These are phyloP conservation scores for Colletotrichum eremochloae DNA, from an alignment of 2,329 filamentous ascomycete genomes.

Conservation along the genomic window DNA sequence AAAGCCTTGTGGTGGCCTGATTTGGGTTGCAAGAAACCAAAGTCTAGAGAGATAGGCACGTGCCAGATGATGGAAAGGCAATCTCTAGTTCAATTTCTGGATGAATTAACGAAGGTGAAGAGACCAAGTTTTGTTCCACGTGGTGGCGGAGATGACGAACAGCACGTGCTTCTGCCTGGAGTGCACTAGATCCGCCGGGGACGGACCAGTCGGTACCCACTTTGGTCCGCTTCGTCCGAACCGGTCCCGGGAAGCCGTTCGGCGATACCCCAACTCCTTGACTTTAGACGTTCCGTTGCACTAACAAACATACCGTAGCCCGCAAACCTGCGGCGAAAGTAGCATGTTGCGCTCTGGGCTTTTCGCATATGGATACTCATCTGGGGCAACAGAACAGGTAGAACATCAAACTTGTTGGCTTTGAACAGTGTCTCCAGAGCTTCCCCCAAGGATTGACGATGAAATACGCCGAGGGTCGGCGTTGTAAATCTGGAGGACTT, in stretches of 20 bases:
- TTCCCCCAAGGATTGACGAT: neutral
- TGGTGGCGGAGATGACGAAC: neutral
- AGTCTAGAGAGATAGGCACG: neutral
- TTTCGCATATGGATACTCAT: neutral
- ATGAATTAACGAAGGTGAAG: neutral
- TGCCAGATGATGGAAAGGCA: neutral
- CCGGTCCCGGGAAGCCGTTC: conserved; percentile 12
- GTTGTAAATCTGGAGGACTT: neutral
- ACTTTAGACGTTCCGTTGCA: neutral
- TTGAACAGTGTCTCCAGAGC: neutral
- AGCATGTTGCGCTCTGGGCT: neutral
- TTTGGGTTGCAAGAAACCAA: conserved; percentile 4
- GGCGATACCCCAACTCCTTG: neutral
- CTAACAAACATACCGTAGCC: too few relatives aligned
- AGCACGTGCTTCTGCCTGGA: conserved; percentile 38
- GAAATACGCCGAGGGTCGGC: conserved; percentile 3
- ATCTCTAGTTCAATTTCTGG: neutral
- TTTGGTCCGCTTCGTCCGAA: neutral
- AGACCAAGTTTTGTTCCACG: neutral
- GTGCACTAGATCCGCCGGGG: conserved; percentile 7
- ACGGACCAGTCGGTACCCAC: conserved; percentile 8
- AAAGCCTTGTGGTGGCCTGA: neutral
- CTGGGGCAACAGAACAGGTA: neutral
- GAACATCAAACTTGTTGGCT: neutral
- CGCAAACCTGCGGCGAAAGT: neutral